Evolutionary conservation across 2,329 filamentous ascomycete genomes (phyloP).

Genomic region (Alternaria consortialis): DNA sequence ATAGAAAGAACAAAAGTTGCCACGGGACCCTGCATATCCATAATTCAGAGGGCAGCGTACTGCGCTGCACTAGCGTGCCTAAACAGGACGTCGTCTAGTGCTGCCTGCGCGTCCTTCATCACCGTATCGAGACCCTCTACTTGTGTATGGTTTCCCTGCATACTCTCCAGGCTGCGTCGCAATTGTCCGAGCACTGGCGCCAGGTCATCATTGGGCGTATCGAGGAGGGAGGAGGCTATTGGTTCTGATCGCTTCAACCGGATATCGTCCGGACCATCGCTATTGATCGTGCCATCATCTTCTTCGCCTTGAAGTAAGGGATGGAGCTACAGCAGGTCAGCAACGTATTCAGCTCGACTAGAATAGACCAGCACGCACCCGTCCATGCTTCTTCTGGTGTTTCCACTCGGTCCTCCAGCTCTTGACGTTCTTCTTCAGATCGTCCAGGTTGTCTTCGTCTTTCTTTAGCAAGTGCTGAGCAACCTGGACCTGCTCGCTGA

Average conservation of each 20-base stretch:
- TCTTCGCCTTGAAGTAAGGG: slow-evolving; percentile 40
- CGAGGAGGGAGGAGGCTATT: slow-evolving; percentile 32
- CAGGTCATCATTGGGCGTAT: slow-evolving; percentile 44
- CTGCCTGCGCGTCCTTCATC: slow-evolving; percentile 39
- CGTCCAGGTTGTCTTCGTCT: slow-evolving; percentile 39
- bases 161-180: slow-evolving; percentile 49
- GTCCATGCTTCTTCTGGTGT: slow-evolving; percentile 41
- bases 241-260: slow-evolving; percentile 31
- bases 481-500: slow-evolving; percentile 66
- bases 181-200: slow-evolving; percentile 49
- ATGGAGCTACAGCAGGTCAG: slow-evolving; percentile 44
- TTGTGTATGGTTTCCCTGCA: slow-evolving; percentile 51
- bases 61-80: slow-evolving; percentile 41
- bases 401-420: slow-evolving; percentile 45
- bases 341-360: slow-evolving; percentile 11
- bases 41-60: slow-evolving; percentile 45
- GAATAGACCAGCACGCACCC: slow-evolving; percentile 29
- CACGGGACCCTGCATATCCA: slow-evolving; percentile 38
- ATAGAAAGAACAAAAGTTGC: slow-evolving; percentile 26
- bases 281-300: slow-evolving; percentile 16
- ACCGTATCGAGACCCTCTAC: slow-evolving; percentile 48
- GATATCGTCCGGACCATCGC: slow-evolving; percentile 47
- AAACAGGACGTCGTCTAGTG: slow-evolving; percentile 49
- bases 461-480: slow-evolving; percentile 56
- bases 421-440: slow-evolving; percentile 41